Evolutionary conservation across 768 basidiomycete species (phyloP), one percentile per base, ranked within the genome.

Genomic region (Suillus hirtellus): DNA sequence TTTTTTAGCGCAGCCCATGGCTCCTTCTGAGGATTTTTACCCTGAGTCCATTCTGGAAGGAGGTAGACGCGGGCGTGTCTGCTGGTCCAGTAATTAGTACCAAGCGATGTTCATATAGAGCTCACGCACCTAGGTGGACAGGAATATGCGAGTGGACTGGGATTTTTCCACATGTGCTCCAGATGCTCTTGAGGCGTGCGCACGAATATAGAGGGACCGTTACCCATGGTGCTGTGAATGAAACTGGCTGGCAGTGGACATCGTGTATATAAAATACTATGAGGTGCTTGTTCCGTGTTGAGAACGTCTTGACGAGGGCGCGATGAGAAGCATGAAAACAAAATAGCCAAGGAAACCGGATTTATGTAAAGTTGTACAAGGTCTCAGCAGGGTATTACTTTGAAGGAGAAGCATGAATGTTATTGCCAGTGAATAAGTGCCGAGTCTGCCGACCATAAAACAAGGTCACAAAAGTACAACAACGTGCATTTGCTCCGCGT

Each of bases 1-100:
- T 62, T 68, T 8, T 73, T 68, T 24, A 75, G 65, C 42, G 72
- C 70, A 50, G 69, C 67, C 37, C 73, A 54, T 5, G 65, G 68
- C 66, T 71, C 72, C 4, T 72, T 60, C 38, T 72, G 70, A 21
- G 75, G 72, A 31, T 62, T 69, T n/a, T 75, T 73, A 19, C 73
- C 75, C 0, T 65, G 70, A 8, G 59, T 35, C 75, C 75, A 75
- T 5, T 67, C 73, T 24, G 70, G 54, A 44, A 72, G 75, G n/a
- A 75, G 59, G 24, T 75, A 74, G 6, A 75, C 75, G 40, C 74
- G 74, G 58, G 75, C 68, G 49, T 76, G 73, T 62, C 71, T 72
- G 49, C 27, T 56, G 4, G 55, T 21, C 15, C 17, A 55, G 54
- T 8, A 17, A 56, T 56, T 37, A 38, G 21, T 14, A 17, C 12